A percentile compares a stretch with the other conserved stretches of the same genome.
phyloP scores from a whole-genome alignment of 306 rosid species.

The Medicago arabica region DNA sequence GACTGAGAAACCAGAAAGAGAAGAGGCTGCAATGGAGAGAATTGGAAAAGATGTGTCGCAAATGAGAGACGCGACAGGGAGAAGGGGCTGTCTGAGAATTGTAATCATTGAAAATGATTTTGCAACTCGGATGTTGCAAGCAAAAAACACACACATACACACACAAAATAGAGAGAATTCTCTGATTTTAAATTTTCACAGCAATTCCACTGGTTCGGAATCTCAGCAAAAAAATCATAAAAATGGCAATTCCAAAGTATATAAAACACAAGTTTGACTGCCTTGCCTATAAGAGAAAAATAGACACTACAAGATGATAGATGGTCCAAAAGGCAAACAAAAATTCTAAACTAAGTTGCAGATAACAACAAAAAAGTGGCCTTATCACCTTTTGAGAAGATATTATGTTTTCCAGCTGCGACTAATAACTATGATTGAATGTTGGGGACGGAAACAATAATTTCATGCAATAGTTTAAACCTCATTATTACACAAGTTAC shows the following conservation, averaged over 20 bases:
- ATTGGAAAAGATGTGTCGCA: neutral
- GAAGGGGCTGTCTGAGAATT: neutral
- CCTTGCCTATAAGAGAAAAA: neutral
- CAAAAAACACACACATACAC: neutral
- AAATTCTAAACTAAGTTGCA: constrained; percentile 12
- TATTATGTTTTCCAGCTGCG: neutral
- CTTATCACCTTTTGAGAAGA: neutral
- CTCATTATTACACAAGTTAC: constrained; percentile 49
- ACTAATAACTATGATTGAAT: constrained; percentile 1
- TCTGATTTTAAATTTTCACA: neutral
- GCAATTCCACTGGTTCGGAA: neutral
- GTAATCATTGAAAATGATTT: neutral
- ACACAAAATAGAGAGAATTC: neutral
- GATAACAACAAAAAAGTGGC: constrained; percentile 13
- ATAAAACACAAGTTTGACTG: neutral
- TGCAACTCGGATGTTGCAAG: neutral
- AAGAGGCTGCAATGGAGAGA: neutral
- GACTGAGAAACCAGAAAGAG: neutral
- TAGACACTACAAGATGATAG: neutral
- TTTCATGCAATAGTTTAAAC: neutral
- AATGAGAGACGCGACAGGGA: neutral
- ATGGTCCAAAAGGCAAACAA: constrained; percentile 14
- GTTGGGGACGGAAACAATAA: neutral
- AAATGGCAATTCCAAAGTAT: neutral
- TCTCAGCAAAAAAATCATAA: neutral